Evolutionary conservation across 129 eudicot species (phyloP).

Genomic region (Mikania micrantha): DNA sequence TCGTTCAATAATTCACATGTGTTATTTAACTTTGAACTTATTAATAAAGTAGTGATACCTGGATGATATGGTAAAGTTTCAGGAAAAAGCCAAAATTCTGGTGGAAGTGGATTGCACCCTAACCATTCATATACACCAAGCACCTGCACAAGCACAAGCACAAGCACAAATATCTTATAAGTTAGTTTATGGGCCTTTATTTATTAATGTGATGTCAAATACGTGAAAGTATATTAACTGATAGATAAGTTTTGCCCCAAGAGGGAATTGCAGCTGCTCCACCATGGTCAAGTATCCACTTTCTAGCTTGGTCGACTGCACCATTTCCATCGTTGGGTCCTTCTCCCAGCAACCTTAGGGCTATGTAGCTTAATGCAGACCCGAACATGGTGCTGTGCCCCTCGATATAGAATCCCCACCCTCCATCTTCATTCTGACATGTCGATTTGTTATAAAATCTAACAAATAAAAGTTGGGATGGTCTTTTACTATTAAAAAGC

Average conservation of each 20-base stretch:
- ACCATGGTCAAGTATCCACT: constrained; percentile 74
- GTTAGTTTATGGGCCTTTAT: not conserved
- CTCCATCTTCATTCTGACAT: constrained; percentile 78
- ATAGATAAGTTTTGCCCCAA: constrained; percentile 77
- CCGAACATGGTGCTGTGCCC: constrained; percentile 82
- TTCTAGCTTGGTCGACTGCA: constrained; percentile 40
- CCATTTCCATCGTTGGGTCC: constrained; percentile 58
- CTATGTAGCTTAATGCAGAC: constrained; percentile 63
- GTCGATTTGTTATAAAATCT: not conserved
- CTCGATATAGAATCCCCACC: constrained; percentile 78
- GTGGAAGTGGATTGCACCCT: constrained; percentile 80
- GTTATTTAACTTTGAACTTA: not conserved
- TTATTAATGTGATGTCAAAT: not conserved
- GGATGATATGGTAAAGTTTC: constrained; percentile 68
- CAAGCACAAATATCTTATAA: not conserved
- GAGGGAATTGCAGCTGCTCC: constrained; percentile 75
- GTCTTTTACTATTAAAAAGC: not conserved
- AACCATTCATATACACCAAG: constrained; percentile 84
- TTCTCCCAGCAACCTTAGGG: constrained; percentile 57
- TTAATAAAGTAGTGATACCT: too few relatives aligned
- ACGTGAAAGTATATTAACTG: constrained; percentile 34
- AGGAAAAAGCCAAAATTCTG: constrained; percentile 85
- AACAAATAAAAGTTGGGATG: not conserved
- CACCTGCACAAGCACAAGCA: too few relatives aligned
- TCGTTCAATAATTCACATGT: not conserved